phyloP scores from a whole-genome alignment of 306 rosid species.

The Boehmeria nivea region DNA sequence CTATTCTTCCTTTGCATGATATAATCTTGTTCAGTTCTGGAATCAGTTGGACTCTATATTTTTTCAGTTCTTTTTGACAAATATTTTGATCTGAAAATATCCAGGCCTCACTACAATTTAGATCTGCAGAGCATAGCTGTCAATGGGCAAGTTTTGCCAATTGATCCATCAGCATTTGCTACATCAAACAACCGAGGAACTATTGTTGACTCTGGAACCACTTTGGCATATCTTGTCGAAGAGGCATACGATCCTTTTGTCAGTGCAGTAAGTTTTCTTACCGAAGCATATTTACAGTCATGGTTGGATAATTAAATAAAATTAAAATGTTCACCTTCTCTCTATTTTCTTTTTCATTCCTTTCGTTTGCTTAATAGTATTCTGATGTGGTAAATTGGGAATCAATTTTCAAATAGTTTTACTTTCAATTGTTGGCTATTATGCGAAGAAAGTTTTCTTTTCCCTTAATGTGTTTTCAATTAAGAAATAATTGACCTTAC shows the following conservation, averaged over 20 bases:
- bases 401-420: no score
- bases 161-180: slow-evolving; percentile 65
- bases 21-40: slow-evolving; percentile 9
- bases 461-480: no score
- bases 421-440: no score
- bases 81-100: no score
- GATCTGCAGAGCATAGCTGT: slow-evolving; percentile 80
- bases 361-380: no score
- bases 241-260: slow-evolving; percentile 89
- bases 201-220: slow-evolving; percentile 85
- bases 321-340: no score
- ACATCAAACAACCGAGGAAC: slow-evolving; percentile 71
- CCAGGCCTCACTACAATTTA: slow-evolving; percentile 94
- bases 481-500: no score
- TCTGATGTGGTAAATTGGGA: no score
- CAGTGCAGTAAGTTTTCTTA: slow-evolving; percentile 54
- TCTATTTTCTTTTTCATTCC: no score
- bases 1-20: slow-evolving; percentile 19
- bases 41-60: not conserved
- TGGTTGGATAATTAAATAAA: no score
- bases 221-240: slow-evolving; percentile 76
- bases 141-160: slow-evolving; percentile 64
- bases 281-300: not conserved
- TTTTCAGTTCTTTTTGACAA: slow-evolving; percentile 19
- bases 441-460: no score